Base-by-base conservation (phyloP, 495 filamentous ascomycete species). In the Trichoderma reesei region DNA sequence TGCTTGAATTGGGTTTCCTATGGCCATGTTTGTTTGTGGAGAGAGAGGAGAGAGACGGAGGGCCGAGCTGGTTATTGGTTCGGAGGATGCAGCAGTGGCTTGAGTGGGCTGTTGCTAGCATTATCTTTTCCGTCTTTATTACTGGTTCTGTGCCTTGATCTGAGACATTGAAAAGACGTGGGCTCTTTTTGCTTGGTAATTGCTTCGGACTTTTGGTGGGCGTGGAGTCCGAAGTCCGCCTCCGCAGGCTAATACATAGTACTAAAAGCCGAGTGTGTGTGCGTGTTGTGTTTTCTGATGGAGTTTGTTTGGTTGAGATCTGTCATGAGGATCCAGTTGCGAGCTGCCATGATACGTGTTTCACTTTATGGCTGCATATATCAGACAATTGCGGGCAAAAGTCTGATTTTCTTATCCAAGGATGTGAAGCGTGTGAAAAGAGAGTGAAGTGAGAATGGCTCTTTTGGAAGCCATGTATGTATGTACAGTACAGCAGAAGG, bases 191-290 rank as follows among this genome's bases (percentile, higher is more conserved):
- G 51, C 51, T 56, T 56, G 20, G 51, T 56, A 34, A 34, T 56
- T 0, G 1, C 26, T 26, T 36, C 51, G 51, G 51, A 34, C 51
- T 56, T 56, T 56, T 56, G 7, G 51, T 5, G 4, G 7, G 1
- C 20, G 10, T 11, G 51, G 51, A 56, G 51, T 56, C 51, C 51
- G 51, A 56, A 56, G 14, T 56, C 51, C 51, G 51, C 51, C 44
- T 56, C 51, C 51, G 51, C 51, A 56, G 3, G 20, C 51, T 56
- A 33, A 11, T 4, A n/a, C n/a, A n/a, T n/a, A 16, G 11, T 2
- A 26, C 26, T 26, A 39, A 39, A 10, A 39, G 38, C 6, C 11
- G 38, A 11, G 6, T 6, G 11, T 39, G 38, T 39, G 6, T 39
- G 38, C 6, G 11, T 48, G 44, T 18, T 26, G 18, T 18, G 16